These are phyloP conservation scores for Ogataea naganishii DNA, from an alignment of 805 yeast genomes.

Conservation along the genomic window DNA sequence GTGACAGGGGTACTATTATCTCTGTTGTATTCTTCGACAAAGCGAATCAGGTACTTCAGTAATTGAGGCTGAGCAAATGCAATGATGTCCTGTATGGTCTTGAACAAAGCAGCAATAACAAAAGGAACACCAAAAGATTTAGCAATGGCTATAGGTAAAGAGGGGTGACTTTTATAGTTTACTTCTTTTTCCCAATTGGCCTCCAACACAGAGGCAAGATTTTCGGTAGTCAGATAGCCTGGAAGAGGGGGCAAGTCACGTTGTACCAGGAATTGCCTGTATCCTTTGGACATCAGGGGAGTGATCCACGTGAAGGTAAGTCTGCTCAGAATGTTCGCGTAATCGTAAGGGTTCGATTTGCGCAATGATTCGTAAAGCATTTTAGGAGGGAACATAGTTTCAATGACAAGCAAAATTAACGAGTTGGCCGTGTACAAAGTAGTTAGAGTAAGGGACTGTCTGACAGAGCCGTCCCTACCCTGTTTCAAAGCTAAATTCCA, in stretches of 20 bases:
- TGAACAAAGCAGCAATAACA: constrained; percentile 62
- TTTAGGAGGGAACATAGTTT: constrained; percentile 30
- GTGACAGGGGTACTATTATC: constrained; percentile 50
- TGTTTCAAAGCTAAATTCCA: constrained; percentile 29
- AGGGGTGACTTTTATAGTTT: constrained; percentile 19
- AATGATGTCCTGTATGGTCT: constrained; percentile 64
- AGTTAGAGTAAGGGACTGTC: constrained; percentile 19
- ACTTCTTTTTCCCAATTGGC: constrained; percentile 54
- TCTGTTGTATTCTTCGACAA: constrained; percentile 42
- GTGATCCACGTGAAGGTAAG: constrained; percentile 55
- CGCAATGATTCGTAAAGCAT: constrained; percentile 22
- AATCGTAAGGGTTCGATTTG: constrained; percentile 34
- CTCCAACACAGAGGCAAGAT: constrained; percentile 41
- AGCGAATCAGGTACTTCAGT: constrained; percentile 54
- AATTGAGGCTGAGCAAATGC: constrained; percentile 87
- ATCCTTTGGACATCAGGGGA: constrained; percentile 46
- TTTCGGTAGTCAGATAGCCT: constrained; percentile 45
- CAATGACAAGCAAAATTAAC: constrained; percentile 33
- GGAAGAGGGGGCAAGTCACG: constrained; percentile 80
- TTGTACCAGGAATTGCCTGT: constrained; percentile 31
- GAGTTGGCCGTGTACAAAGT: constrained; percentile 24
- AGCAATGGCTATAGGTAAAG: constrained; percentile 38
- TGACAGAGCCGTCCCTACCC: constrained; percentile 25
- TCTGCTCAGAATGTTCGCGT: constrained; percentile 41
- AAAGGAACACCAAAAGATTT: constrained; percentile 71